Evolutionary conservation across 495 filamentous ascomycete genomes (phyloP).

Genomic region (Aspergillus sparsus): DNA sequence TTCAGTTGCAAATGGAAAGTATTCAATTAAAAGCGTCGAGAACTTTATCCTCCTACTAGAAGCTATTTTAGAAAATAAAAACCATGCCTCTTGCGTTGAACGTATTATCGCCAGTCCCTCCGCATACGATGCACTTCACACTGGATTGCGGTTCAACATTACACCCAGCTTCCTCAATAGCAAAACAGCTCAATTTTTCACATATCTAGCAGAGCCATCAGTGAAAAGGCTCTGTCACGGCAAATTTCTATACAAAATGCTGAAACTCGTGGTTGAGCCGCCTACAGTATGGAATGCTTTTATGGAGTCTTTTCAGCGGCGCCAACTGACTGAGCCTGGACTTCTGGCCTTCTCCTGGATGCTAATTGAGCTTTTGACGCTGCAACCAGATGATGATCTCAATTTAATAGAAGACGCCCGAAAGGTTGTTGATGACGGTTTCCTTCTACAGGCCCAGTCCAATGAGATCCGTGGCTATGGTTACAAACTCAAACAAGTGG

Average conservation of each 20-base stretch:
- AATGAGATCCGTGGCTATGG: too few relatives aligned
- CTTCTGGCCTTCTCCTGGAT: too few relatives aligned
- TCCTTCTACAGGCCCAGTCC: too few relatives aligned
- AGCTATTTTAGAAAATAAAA: constrained; percentile 50
- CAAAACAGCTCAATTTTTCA: constrained; percentile 29
- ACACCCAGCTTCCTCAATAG: constrained; percentile 54
- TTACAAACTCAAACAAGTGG: constrained; percentile 48
- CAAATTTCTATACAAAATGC: constrained; percentile 53
- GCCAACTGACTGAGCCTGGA: too few relatives aligned
- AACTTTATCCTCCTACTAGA: constrained; percentile 62
- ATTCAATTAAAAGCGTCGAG: too few relatives aligned
- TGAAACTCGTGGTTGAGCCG: constrained; percentile 56
- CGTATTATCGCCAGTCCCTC: constrained; percentile 51
- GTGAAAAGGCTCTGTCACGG: constrained; percentile 59
- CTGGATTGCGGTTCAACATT: constrained; percentile 50
- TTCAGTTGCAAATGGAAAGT: too few relatives aligned
- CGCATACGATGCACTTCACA: constrained; percentile 51
- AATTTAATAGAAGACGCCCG: too few relatives aligned
- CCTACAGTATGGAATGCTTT: constrained; percentile 63
- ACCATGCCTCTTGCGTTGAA: constrained; percentile 51
- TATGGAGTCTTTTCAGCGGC: constrained; percentile 48
- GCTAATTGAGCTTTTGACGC: too few relatives aligned
- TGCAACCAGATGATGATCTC: too few relatives aligned
- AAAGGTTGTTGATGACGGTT: too few relatives aligned
- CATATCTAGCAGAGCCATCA: constrained; percentile 26